Evolutionary conservation across 108 stramenopile genomes (phyloP).

Genomic region (Pseudonitzschia multiseries): DNA sequence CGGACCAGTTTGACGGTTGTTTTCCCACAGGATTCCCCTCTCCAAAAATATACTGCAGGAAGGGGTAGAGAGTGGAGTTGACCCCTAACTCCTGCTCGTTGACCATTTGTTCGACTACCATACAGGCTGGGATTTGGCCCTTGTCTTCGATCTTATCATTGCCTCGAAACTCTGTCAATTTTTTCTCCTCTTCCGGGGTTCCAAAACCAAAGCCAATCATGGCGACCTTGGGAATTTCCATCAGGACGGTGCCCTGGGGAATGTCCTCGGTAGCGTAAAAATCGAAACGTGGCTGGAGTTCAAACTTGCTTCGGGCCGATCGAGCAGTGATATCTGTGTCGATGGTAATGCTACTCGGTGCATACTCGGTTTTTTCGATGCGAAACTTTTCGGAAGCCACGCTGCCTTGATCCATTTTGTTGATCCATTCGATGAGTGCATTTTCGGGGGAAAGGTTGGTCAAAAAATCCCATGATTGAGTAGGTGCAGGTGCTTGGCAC

Average conservation of each 20-base stretch:
- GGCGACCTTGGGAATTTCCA: background rate
- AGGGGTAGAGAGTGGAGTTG: background rate
- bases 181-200: background rate
- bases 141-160: background rate
- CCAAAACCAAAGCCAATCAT: background rate
- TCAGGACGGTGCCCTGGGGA: background rate
- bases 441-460: background rate
- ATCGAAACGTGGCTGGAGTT: background rate
- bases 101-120: background rate
- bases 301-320: background rate
- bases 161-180: background rate
- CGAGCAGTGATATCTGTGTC: background rate
- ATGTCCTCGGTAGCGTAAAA: slow-evolving; percentile 3
- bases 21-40: background rate
- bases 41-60: background rate
- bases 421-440: background rate
- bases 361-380: background rate
- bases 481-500: too few species aligned
- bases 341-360: background rate
- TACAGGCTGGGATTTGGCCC: background rate
- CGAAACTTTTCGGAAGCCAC: slow-evolving; percentile 1
- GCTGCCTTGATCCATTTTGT: background rate
- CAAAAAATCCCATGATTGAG: background rate
- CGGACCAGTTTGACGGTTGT: slow-evolving; percentile 8
- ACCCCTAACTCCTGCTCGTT: background rate